Evolutionary conservation across 2,329 filamentous ascomycete species (phyloP).

Genomic region (Escovopsis sp.): DNA sequence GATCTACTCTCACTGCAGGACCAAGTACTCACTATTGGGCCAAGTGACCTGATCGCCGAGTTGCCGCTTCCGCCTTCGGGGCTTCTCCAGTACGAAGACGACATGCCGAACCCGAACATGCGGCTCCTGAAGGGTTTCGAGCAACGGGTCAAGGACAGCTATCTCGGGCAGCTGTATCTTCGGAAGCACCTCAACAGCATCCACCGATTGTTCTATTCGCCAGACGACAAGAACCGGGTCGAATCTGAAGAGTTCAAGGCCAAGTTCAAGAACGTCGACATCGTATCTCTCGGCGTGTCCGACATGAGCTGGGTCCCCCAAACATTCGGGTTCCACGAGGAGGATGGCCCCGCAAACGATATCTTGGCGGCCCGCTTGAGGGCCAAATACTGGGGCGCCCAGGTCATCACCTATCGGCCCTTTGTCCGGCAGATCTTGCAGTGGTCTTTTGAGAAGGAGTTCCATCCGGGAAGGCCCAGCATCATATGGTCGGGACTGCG

Average conservation of each 20-base stretch:
- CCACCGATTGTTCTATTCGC: slow-evolving; percentile 41
- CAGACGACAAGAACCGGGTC: slow-evolving; percentile 19
- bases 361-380: slow-evolving; percentile 74
- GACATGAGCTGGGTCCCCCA: slow-evolving; percentile 32
- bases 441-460: slow-evolving; percentile 24
- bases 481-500: slow-evolving; percentile 21
- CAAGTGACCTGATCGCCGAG: slow-evolving; percentile 81
- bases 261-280: slow-evolving; percentile 25
- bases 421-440: slow-evolving; percentile 48
- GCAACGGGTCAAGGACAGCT: slow-evolving; percentile 40
- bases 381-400: slow-evolving; percentile 88
- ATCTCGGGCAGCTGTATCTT: slow-evolving; percentile 48
- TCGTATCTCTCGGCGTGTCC: slow-evolving; percentile 28
- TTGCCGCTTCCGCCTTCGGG: slow-evolving; percentile 49
- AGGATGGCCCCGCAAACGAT: slow-evolving; percentile 55
- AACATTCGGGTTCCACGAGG: slow-evolving; percentile 44
- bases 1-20: too few species aligned
- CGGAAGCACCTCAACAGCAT: slow-evolving; percentile 51
- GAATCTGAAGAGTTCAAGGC: slow-evolving; percentile 21
- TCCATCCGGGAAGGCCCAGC: slow-evolving; percentile 20
- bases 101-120: slow-evolving; percentile 53
- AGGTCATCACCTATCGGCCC: slow-evolving; percentile 77
- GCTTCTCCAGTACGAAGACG: slow-evolving; percentile 45
- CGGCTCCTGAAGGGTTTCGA: slow-evolving; percentile 28
- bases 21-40: too few species aligned